Evolutionary conservation across 1,139 yeast species (phyloP).

Genomic region (Magnusiomyces tetraspermus): DNA sequence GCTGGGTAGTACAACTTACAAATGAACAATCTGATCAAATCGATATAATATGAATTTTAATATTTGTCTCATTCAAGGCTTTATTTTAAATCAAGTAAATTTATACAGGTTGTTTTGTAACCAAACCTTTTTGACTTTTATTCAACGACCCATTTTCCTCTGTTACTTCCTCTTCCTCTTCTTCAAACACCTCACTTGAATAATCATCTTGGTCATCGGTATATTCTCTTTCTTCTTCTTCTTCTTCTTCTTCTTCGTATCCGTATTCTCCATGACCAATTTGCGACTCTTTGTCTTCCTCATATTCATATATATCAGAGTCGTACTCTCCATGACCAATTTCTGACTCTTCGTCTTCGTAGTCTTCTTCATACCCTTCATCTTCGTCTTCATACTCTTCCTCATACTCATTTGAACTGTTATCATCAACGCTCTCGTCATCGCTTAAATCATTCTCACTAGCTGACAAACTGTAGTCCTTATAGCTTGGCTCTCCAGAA

Average conservation of each 20-base stretch:
- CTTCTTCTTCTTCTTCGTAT: neutral
- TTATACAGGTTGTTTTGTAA: no score
- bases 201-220: neutral
- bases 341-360: neutral
- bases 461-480: neutral
- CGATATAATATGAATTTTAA: no score
- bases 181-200: neutral
- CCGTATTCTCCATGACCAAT: neutral
- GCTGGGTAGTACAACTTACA: no score
- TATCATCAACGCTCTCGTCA: neutral
- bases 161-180: neutral
- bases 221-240: neutral
- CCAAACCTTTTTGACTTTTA: no score
- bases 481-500: neutral
- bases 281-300: neutral
- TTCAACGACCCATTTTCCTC: no score
- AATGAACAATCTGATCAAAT: no score
- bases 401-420: neutral
- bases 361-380: neutral
- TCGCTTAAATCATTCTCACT: neutral
- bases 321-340: neutral
- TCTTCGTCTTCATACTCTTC: constrained; percentile 2
- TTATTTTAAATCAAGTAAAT: no score
- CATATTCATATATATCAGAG: neutral
- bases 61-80: no score